Base-by-base conservation (phyloP, 2,329 filamentous ascomycete species). In the Dothistroma septosporum region DNA sequence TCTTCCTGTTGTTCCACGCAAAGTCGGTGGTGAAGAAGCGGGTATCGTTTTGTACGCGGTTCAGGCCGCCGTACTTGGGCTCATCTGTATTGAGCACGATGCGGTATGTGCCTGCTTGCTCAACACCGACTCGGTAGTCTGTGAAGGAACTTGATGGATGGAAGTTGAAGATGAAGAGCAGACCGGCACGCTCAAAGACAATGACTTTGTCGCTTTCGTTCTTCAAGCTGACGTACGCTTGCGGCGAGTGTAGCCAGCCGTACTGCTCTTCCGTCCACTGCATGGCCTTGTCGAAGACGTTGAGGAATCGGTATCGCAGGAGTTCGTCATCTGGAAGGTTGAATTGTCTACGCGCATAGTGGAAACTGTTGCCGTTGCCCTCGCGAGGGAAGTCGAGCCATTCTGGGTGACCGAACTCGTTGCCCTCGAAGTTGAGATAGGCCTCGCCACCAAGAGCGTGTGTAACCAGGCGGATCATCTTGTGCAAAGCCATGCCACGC, bases 381-480 rank as follows among this genome's bases (percentile, higher is more conserved):
- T 88, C 91, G 55, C 94, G 90, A 4, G 94, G 94, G 77, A 99
- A 99, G 76, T 99, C 94, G 44, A 99, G 89, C 94, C 94, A 99
- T 77, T 99, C 94, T 0, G 94, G 94, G 74, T 99, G 94, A 0
- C 94, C 94, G 72, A 99, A 99, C 76, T 99, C 94, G 76, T 99
- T 99, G 63, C 94, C 94, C 78, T 97, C 92, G 70, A 99, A 99
- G 79, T 97, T 99, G 57, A 99, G 88, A 73, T 96, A 99, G 44
- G 93, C 94, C 77, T 99, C 94, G 58, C 94, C 94, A 61, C 94
- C 94, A 16, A 99, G 84, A 47, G 83, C 85, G 74, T 99, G 93
- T 1, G 94, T 97, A 65, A 99, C 80, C 16, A 99, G 85, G 14
- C 94, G 89, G 71, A 99, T 97, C 89, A 99, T 89, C 81, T 99